These are phyloP conservation scores for Phytophthora boehmeriae DNA, from an alignment of 352 stramenopile species.

Conservation along the genomic window DNA sequence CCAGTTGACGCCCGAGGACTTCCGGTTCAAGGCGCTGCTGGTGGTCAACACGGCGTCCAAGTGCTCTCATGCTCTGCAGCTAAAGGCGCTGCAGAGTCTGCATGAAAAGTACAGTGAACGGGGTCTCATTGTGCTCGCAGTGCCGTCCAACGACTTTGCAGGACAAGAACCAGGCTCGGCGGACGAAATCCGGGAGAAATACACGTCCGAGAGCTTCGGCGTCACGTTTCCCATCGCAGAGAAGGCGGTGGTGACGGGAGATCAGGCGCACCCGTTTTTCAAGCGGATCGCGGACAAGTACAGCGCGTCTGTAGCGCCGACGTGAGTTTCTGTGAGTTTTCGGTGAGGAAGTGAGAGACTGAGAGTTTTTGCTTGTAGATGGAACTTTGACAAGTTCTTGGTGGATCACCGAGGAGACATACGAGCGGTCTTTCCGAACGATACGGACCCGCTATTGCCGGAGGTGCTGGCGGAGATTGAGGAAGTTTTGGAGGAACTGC, in stretches of 20 bases:
- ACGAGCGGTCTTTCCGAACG: conserved; percentile 71
- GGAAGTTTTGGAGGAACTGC: conserved; percentile 58
- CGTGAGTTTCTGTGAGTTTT: conserved; percentile 25
- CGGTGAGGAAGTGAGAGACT: neutral
- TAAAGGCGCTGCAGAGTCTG: conserved; percentile 58
- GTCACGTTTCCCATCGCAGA: conserved; percentile 62
- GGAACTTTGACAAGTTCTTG: conserved; percentile 89
- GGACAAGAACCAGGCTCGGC: conserved; percentile 50
- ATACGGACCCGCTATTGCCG: conserved; percentile 66
- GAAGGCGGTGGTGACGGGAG: conserved; percentile 51
- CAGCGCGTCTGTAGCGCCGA: conserved; percentile 65
- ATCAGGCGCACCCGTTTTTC: conserved; percentile 69
- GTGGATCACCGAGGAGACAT: conserved; percentile 67
- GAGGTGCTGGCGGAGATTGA: conserved; percentile 72
- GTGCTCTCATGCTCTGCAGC: conserved; percentile 53
- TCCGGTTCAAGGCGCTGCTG: conserved; percentile 53
- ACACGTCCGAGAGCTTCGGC: conserved; percentile 39
- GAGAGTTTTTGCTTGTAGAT: conserved; percentile 28
- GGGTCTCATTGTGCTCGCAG: conserved; percentile 62
- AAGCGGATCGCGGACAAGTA: conserved; percentile 65
- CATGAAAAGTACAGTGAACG: conserved; percentile 47
- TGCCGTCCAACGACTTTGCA: conserved; percentile 77
- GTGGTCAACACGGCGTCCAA: conserved; percentile 80
- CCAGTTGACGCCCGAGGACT: conserved; percentile 37
- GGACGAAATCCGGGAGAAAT: conserved; percentile 51